Conservation (phyloP, 345 rosid species). For the Leavenworthia alabamica region DNA sequence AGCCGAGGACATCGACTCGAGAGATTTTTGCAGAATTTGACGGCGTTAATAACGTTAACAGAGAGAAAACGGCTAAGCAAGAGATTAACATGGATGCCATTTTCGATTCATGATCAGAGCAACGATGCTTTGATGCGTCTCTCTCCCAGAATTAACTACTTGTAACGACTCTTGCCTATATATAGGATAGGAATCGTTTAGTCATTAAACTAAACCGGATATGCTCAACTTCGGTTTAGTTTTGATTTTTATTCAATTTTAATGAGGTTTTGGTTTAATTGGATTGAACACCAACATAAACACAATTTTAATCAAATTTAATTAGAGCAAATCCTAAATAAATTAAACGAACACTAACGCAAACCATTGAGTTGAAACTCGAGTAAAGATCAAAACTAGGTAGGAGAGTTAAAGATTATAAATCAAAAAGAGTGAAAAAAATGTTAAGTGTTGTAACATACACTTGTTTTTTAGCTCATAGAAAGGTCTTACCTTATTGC, state of each 20-base stretch:
- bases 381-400: slow-evolving; percentile 8
- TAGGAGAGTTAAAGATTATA: slow-evolving; percentile 1
- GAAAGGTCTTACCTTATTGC: slow-evolving; percentile 29
- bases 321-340: background rate
- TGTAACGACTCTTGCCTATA: background rate
- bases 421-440: slow-evolving; percentile 9
- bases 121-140: background rate
- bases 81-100: slow-evolving; percentile 14
- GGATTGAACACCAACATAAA: background rate
- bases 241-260: background rate
- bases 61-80: slow-evolving; percentile 9
- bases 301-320: background rate
- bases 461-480: slow-evolving; percentile 19
- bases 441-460: background rate
- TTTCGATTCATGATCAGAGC: slow-evolving; percentile 2
- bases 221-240: background rate
- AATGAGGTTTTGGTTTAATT: background rate
- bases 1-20: slow-evolving; percentile 30
- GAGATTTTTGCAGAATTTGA: slow-evolving; percentile 3
- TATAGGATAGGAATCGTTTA: slow-evolving; percentile 3
- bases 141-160: background rate
- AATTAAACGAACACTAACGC: background rate
- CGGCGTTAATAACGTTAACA: background rate
- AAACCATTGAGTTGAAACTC: background rate
- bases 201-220: background rate